Base-by-base conservation (phyloP, 495 filamentous ascomycete genomes). In the Neurospora tetraspora region DNA sequence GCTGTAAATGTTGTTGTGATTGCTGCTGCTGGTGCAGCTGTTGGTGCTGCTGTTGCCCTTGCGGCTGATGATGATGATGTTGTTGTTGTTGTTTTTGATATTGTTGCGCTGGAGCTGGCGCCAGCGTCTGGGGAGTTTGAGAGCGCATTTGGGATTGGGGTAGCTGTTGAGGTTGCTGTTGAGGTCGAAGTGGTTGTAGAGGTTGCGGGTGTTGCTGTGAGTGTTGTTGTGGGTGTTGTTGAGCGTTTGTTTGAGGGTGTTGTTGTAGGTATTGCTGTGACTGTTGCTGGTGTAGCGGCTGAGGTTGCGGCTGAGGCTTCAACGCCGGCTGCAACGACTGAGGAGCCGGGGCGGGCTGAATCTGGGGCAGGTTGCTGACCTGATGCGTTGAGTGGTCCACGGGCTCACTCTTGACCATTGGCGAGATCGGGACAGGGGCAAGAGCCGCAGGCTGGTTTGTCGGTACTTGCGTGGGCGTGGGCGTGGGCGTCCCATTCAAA, bases 281-380 rank as follows among this genome's bases (percentile, higher is more conserved):
- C 8, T 68, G 16, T 12, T 43, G 37, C 27, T 73, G 71, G 20
- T 76, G 74, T 9, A 72, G 70, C 5, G 73, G 72, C 20, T 73
- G 39, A 23, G 69, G 34, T 36, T 70, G 68, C 18, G 71, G 68
- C 14, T 78, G 76, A 18, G 76, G 43, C 69, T 76, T 76, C n/a
- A 70, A 42, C 20, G 70, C 42, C 12, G 70, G 69, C 27, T 76
- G 77, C 75, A 71, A 47, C 10, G 53, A 68, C 47, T 40, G 43
- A 43, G 70, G 73, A 11, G 72, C 71, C 7, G 74, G 79, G 16
- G 79, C 79, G 23, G 77, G 78, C 45, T 80, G 78, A 9, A 79
- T 80, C 18, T 77, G 74, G 16, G 77, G 77, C 12, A 80, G 74
- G 34, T 71, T 70, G 61, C 73, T 72, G 6, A 73, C 37, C 38